Evolutionary conservation across 345 rosid species (phyloP).

Genomic region (Rhizophora apiculata): DNA sequence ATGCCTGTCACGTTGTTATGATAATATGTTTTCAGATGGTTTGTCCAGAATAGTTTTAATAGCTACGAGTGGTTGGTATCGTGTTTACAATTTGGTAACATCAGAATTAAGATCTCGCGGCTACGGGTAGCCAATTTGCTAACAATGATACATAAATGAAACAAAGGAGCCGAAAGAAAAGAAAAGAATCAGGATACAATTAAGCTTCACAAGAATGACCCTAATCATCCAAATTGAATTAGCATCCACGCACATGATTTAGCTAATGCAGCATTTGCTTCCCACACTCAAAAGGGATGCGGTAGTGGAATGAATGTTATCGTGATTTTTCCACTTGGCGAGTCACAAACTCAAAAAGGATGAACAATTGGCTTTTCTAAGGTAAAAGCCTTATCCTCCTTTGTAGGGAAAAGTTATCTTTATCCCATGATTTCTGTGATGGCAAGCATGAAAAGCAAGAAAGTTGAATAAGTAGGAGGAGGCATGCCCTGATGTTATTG

Average conservation of each 20-base stretch:
- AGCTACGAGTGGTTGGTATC: not conserved
- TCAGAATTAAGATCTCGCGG: slow-evolving; percentile 18
- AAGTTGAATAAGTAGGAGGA: slow-evolving; percentile 13
- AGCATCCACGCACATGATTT: too few relatives aligned
- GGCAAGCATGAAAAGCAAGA: not conserved
- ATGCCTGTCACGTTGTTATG: not conserved
- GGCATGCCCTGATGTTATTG: slow-evolving; percentile 16
- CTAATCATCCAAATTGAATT: too few relatives aligned
- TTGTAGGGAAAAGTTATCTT: slow-evolving; percentile 1
- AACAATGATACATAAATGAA: not conserved
- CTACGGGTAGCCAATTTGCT: slow-evolving; percentile 11
- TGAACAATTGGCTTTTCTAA: slow-evolving; percentile 24
- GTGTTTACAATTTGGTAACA: slow-evolving; percentile 4
- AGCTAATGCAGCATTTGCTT: not conserved
- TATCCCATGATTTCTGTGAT: slow-evolving; percentile 16
- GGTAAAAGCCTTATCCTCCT: not conserved
- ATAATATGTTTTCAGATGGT: not conserved
- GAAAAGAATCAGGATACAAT: too few relatives aligned
- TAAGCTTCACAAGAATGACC: too few relatives aligned
- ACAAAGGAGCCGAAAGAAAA: too few relatives aligned
- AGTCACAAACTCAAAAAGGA: slow-evolving; percentile 4
- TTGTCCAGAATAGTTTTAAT: not conserved
- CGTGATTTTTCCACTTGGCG: not conserved
- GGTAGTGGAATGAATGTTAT: too few relatives aligned
- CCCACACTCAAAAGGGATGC: not conserved